Conservation (phyloP, 2,329 filamentous ascomycete genomes). For the Aspergillus floridensis region DNA sequence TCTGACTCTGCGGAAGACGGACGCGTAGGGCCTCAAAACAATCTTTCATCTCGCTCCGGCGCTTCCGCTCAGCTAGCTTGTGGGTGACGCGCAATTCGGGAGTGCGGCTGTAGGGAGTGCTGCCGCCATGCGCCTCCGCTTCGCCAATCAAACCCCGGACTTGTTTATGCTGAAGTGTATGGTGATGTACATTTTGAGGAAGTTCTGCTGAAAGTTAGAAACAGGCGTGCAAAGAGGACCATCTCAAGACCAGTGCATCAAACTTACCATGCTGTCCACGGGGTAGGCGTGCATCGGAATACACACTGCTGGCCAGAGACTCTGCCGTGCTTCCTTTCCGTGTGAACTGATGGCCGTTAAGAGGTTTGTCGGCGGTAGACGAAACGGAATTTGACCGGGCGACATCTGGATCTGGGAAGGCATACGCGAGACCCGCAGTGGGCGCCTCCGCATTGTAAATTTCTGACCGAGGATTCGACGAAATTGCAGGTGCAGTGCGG, state of each 20-base stretch:
- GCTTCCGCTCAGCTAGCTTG: slow-evolving; percentile 51
- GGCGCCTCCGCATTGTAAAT: slow-evolving; percentile 52
- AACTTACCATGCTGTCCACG: slow-evolving; percentile 48
- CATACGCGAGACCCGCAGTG: slow-evolving; percentile 50
- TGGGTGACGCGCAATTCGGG: slow-evolving; percentile 51
- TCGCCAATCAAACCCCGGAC: slow-evolving; percentile 49
- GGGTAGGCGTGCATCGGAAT: slow-evolving; percentile 47
- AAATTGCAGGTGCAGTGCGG: slow-evolving; percentile 49
- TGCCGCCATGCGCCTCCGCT: slow-evolving; percentile 40
- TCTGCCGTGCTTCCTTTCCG: slow-evolving; percentile 48
- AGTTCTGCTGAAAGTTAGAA: slow-evolving; percentile 35
- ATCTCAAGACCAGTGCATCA: background rate
- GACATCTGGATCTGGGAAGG: slow-evolving; percentile 50
- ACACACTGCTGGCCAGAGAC: slow-evolving; percentile 47
- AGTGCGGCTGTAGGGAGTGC: slow-evolving; percentile 50
- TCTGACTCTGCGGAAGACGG: slow-evolving; percentile 46
- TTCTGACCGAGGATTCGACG: slow-evolving; percentile 49
- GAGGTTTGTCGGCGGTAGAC: slow-evolving; percentile 33
- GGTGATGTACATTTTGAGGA: slow-evolving; percentile 48
- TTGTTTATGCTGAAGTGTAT: slow-evolving; percentile 49
- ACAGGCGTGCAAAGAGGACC: no score
- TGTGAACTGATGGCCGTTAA: slow-evolving; percentile 33
- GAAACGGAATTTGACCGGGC: slow-evolving; percentile 40
- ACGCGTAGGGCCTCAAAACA: slow-evolving; percentile 48
- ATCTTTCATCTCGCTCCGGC: slow-evolving; percentile 53